phyloP scores from a whole-genome alignment of 2,329 filamentous ascomycete species.

The Neonectria faginata region DNA sequence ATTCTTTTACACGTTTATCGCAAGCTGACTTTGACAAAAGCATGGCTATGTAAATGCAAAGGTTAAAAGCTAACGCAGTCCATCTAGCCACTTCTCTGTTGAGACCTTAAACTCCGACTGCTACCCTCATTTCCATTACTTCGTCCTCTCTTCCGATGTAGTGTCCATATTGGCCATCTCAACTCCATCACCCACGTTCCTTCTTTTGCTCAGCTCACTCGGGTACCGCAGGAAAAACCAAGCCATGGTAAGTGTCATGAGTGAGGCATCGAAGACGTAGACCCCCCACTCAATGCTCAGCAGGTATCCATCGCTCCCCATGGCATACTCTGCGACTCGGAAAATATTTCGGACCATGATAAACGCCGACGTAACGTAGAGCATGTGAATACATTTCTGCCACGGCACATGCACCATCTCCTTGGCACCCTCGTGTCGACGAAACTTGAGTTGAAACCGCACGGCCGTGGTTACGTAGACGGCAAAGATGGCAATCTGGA shows the following conservation, averaged over 20 bases:
- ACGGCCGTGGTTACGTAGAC: constrained; percentile 61
- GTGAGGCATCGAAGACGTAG: constrained; percentile 26
- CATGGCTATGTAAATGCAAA: constrained; percentile 21
- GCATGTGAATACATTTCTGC: constrained; percentile 49
- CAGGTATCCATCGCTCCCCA: constrained; percentile 26
- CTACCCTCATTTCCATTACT: neutral
- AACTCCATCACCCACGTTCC: neutral
- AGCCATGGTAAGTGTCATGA: constrained; percentile 29
- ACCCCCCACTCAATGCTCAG: constrained; percentile 22
- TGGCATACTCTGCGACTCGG: constrained; percentile 20
- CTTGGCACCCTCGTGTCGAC: neutral
- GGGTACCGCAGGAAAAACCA: constrained; percentile 28
- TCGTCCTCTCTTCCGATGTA: neutral
- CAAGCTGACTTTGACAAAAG: constrained; percentile 14
- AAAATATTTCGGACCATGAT: constrained; percentile 51
- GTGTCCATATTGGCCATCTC: neutral
- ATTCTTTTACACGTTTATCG: rapidly evolving
- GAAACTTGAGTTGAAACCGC: constrained; percentile 55
- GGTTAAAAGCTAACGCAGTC: neutral
- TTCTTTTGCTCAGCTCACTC: constrained; percentile 1
- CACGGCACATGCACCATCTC: constrained; percentile 44
- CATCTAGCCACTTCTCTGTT: neutral
- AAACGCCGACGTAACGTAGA: constrained; percentile 52
- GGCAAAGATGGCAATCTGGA: constrained; percentile 67
- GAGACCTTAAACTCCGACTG: neutral